These are phyloP conservation scores for Aureobasidium pullulans DNA, from an alignment of 2,329 filamentous ascomycete genomes.

Conservation along the genomic window DNA sequence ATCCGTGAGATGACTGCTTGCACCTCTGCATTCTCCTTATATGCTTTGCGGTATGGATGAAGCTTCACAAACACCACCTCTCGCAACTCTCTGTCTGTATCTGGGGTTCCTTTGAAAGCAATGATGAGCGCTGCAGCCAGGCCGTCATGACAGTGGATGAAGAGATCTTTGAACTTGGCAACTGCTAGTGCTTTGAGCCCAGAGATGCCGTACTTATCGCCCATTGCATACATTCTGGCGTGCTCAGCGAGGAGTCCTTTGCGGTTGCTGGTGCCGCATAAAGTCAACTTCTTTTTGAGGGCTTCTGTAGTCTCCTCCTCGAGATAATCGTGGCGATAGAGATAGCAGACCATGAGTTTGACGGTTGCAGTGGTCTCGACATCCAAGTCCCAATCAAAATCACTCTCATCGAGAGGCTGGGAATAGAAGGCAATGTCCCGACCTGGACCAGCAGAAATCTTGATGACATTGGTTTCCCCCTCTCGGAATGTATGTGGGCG, in stretches of 20 bases:
- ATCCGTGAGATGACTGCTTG: neutral
- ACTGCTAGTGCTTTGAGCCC: neutral
- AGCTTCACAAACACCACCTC: neutral
- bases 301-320: neutral
- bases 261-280: too few relatives aligned
- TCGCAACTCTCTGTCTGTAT: neutral
- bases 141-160: neutral
- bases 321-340: neutral
- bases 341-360: neutral
- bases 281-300: neutral
- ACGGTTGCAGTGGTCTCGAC: neutral
- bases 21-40: neutral
- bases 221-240: neutral
- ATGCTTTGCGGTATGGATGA: neutral
- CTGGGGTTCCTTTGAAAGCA: neutral
- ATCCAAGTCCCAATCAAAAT: neutral
- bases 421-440: neutral
- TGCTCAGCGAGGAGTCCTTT: neutral
- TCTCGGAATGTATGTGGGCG: conserved; percentile 6
- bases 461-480: neutral
- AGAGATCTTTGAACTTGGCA: neutral
- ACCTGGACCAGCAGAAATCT: neutral
- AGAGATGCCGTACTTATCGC: neutral
- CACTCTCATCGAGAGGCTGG: neutral
- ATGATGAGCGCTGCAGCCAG: neutral